phyloP scores from a whole-genome alignment of 2,329 filamentous ascomycete genomes.

The Neofusicoccum ribis region DNA sequence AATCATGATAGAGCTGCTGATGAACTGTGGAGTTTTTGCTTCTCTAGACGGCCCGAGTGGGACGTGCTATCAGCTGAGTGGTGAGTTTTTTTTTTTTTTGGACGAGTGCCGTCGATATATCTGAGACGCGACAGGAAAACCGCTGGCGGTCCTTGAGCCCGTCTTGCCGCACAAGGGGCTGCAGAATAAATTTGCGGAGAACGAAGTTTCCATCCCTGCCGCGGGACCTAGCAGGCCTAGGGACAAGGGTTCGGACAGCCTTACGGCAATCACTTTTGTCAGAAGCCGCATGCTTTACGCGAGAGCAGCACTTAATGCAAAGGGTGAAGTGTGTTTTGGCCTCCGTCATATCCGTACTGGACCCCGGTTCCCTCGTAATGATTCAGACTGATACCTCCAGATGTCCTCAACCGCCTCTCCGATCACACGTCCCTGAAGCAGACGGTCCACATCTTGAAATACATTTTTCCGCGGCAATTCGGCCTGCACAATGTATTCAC shows the following conservation, averaged over 20 bases:
- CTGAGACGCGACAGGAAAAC: slow-evolving; percentile 19
- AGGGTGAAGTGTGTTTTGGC: slow-evolving; percentile 69
- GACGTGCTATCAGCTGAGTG: slow-evolving; percentile 78
- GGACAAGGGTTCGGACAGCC: not conserved
- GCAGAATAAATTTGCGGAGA: slow-evolving; percentile 11
- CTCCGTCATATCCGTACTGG: slow-evolving; percentile 76
- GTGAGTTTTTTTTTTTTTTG: slow-evolving; percentile 45
- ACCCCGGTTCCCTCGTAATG: not conserved
- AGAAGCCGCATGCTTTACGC: slow-evolving; percentile 87
- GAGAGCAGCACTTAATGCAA: slow-evolving; percentile 67
- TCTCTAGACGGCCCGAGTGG: slow-evolving; percentile 59
- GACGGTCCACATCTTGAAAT: slow-evolving; percentile 76
- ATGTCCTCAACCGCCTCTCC: slow-evolving; percentile 75
- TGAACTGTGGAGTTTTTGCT: slow-evolving; percentile 76
- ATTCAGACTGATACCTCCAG: slow-evolving; percentile 48
- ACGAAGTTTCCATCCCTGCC: slow-evolving; percentile 1
- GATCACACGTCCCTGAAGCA: slow-evolving; percentile 50
- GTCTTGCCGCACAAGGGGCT: not conserved
- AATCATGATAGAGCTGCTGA: slow-evolving; percentile 74
- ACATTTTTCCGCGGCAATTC: slow-evolving; percentile 92
- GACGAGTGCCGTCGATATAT: not conserved
- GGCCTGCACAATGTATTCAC: slow-evolving; percentile 90
- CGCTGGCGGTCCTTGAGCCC: slow-evolving; percentile 12
- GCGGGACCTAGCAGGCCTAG: slow-evolving; percentile 36
- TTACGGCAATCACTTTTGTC: slow-evolving; percentile 64